Evolutionary conservation across 2,329 filamentous ascomycete genomes (phyloP).

Genomic region (Exophiala mesophila): DNA sequence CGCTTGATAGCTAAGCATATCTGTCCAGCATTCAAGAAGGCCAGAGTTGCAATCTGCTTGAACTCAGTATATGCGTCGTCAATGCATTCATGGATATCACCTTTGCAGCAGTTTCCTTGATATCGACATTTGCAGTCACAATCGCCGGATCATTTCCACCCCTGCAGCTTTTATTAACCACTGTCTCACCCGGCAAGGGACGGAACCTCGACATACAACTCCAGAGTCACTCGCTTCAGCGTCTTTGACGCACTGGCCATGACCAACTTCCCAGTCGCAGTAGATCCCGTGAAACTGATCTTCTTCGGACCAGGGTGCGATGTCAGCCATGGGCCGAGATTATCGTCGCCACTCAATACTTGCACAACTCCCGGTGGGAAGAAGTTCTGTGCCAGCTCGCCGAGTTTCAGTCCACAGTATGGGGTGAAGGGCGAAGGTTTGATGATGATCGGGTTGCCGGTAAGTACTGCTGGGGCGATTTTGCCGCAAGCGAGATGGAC

Average conservation of each 20-base stretch:
- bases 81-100: too few relatives aligned
- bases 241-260: constrained; percentile 51
- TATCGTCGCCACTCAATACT: constrained; percentile 54
- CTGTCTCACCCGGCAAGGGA: neutral
- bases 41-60: constrained; percentile 41
- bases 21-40: constrained; percentile 56
- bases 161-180: constrained; percentile 5
- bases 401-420: constrained; percentile 49
- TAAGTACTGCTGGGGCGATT: constrained; percentile 44
- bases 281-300: constrained; percentile 61
- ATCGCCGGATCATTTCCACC: constrained; percentile 59
- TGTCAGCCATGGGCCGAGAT: constrained; percentile 54
- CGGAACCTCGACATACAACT: constrained; percentile 36
- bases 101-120: constrained; percentile 45
- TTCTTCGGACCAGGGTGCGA: constrained; percentile 55
- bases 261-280: constrained; percentile 55
- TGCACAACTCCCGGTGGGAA: constrained; percentile 59
- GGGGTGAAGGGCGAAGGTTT: constrained; percentile 55
- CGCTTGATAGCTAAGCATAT: constrained; percentile 51
- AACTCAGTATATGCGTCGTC: too few relatives aligned
- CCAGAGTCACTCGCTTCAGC: constrained; percentile 57
- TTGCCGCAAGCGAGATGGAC: constrained; percentile 43
- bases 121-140: constrained; percentile 53
- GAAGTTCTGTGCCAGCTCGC: constrained; percentile 52
- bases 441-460: constrained; percentile 50